Base-by-base conservation (phyloP, 805 yeast genomes). In the Candida railenensis region DNA sequence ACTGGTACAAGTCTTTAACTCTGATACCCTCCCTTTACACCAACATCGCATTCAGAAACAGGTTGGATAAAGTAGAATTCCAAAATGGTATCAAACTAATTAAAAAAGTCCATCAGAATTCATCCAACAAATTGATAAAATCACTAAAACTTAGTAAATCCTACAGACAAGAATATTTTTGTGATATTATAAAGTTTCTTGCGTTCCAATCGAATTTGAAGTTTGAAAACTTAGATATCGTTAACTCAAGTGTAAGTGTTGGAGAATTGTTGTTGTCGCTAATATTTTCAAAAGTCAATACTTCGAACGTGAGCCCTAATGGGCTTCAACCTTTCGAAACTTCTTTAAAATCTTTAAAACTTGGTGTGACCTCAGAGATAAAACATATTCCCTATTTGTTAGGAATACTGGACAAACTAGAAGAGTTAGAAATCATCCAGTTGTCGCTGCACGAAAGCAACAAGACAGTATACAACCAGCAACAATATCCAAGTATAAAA, bases 1-100 rank as follows among this genome's bases (percentile, higher is more conserved):
- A 28, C 14, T 72, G 77, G 77, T 64, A 70, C 47, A 15, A 42
- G 5, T 41, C 56, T 1, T 56, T 72, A 12, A 51, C 54, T 3
- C 40, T 44, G 1, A 49, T 71, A 1, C 70, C 71, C 1, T 37
- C 44, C 14, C 49, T 72, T 16, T 71, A 65, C 48, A 38, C 43
- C 3, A 50, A 52, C 1, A 51, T 66, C 25, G 41, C 43, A 15
- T 58, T 66, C 42, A 66, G 62, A 40, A 54, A 52, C n/a, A 53
- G 55, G 16, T 51, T 70, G 16, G 54, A 59, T 2, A 43, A 53
- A 3, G 50, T 54, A 0, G 76, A 71, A 44, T 69, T 65, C 49
- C 36, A 48, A 4, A 52, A 55, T 15, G 74, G 73, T 9, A 33
- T 62, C 32, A 46, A 49, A n/a, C 46, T 67, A 9, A 54, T 71